Evolutionary conservation across 306 rosid genomes (phyloP).

Genomic region (Comarum palustre): DNA sequence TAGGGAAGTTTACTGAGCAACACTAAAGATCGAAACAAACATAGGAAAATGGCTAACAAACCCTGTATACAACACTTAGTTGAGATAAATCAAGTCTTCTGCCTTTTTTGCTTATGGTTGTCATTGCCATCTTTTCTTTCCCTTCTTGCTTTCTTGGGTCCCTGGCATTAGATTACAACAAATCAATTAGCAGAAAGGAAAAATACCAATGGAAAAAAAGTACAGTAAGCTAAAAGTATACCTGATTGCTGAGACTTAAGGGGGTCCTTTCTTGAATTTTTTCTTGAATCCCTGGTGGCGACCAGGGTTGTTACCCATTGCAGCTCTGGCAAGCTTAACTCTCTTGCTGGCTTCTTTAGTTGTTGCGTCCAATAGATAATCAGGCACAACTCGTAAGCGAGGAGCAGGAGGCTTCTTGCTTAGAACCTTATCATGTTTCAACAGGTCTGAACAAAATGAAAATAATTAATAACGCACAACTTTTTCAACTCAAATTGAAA

Average conservation of each 20-base stretch:
- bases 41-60: not conserved
- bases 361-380: constrained; percentile 42
- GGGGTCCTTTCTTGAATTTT: constrained; percentile 7
- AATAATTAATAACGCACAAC: not conserved
- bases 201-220: not conserved
- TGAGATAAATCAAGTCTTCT: constrained; percentile 11
- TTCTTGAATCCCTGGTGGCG: constrained; percentile 4
- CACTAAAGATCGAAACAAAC: not conserved
- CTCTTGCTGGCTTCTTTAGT: constrained; percentile 11
- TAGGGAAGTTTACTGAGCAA: not conserved
- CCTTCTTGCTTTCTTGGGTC: constrained; percentile 7
- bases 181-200: constrained; percentile 4
- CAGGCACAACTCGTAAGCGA: constrained; percentile 79
- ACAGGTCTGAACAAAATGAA: constrained; percentile 44
- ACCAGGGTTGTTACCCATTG: constrained; percentile 10
- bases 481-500: not conserved
- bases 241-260: constrained; percentile 7
- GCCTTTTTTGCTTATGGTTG: constrained; percentile 38
- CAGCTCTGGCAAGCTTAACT: constrained; percentile 9
- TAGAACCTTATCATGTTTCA: constrained; percentile 87
- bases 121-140: constrained; percentile 34
- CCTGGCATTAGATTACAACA: constrained; percentile 17
- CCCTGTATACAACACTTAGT: not conserved
- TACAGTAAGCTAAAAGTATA: constrained; percentile 3
- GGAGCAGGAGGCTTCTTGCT: constrained; percentile 84